A percentile compares a stretch with the other conserved stretches of the same genome.
These are phyloP conservation scores for Petrea volubilis DNA, from an alignment of 257 asterid genomes.

Conservation along the genomic window DNA sequence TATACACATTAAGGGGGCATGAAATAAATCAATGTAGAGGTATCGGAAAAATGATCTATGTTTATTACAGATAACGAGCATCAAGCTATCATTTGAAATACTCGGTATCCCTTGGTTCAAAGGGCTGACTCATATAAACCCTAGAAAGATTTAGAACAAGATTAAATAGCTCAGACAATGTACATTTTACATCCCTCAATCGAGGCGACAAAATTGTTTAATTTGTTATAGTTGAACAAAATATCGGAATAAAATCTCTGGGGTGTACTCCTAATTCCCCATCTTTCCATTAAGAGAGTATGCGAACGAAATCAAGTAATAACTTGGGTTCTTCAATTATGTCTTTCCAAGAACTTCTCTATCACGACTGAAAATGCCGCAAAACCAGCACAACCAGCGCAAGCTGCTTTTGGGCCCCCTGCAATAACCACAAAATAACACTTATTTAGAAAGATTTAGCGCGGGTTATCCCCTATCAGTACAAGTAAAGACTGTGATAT, in stretches of 20 bases:
- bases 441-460: neutral
- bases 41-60: neutral
- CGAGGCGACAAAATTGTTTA: conserved; percentile 11
- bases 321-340: conserved; percentile 23
- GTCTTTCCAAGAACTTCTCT: conserved; percentile 57
- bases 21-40: neutral
- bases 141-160: neutral
- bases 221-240: conserved; percentile 8
- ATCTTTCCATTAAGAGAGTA: neutral
- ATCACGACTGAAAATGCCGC: conserved; percentile 60
- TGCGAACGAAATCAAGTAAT: neutral
- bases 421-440: conserved; percentile 15
- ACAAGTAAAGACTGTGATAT: neutral
- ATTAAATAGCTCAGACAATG: neutral
- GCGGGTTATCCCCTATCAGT: neutral
- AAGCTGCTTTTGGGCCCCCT: conserved; percentile 61
- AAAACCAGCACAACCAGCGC: conserved; percentile 58
- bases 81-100: neutral
- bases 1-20: no score
- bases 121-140: neutral
- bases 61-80: neutral
- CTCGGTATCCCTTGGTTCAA: neutral
- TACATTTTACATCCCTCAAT: conserved; percentile 11
- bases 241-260: conserved; percentile 9
- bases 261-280: neutral